phyloP scores from a whole-genome alignment of 73 alveolate species.

The Paramecium pentaurelia region DNA sequence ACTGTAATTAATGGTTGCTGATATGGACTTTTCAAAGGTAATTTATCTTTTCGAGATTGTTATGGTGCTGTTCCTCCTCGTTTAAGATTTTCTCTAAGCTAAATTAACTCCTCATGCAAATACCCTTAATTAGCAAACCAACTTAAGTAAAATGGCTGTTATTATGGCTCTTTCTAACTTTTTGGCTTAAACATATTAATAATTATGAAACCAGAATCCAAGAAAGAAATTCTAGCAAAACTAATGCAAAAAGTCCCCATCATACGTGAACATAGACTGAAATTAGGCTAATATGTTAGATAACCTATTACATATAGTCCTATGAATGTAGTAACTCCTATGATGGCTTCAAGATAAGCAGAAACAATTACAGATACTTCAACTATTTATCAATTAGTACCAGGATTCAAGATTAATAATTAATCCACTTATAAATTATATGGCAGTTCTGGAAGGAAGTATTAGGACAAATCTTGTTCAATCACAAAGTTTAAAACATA shows the following conservation, averaged over 20 bases:
- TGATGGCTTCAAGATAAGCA: not conserved
- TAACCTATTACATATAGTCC: not conserved
- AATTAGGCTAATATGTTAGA: not conserved
- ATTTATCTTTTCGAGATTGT: not conserved
- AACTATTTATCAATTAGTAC: not conserved
- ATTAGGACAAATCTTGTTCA: not conserved
- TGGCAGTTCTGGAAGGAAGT: not conserved
- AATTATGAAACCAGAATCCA: not conserved
- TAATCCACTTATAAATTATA: not conserved
- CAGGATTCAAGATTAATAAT: not conserved
- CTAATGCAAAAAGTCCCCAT: not conserved
- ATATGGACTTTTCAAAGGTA: not conserved
- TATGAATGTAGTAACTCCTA: not conserved
- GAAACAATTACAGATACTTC: not conserved
- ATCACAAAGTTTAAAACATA: not conserved
- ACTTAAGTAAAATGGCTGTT: slow-evolving; percentile 36
- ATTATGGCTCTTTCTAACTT: slow-evolving; percentile 1
- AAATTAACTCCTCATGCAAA: not conserved
- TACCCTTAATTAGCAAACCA: slow-evolving; percentile 18
- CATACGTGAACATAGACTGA: not conserved
- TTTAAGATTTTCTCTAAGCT: not conserved
- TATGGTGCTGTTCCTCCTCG: slow-evolving; percentile 42
- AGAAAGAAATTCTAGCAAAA: not conserved
- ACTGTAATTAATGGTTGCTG: not conserved
- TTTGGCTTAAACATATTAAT: slow-evolving; percentile 44